Evolutionary conservation across 2,329 filamentous ascomycete genomes (phyloP), one percentile per base, ranked within the genome.

Genomic region (Grosmannia huntii): DNA sequence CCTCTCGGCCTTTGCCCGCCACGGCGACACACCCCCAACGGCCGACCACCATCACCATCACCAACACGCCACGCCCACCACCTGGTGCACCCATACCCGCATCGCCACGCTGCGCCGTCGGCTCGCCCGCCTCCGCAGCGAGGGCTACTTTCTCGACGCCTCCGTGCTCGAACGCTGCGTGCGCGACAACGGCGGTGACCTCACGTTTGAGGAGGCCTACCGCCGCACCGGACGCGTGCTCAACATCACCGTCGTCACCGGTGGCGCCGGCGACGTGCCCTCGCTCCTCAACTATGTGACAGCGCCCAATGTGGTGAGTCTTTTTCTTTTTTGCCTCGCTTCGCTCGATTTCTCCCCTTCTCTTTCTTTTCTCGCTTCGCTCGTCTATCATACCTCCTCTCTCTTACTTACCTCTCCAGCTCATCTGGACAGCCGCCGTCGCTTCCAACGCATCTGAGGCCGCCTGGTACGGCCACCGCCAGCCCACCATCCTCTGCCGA

Each of bases 131-230:
- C 90, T 92, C 66, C 76, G 85, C 55, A 76, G 76, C 46, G 86
- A 91, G 64, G 90, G 90, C 0, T 90, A 95, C 66, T 87, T 96
- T 60, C 78, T 95, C 33, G 90, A 96, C 68, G 83, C 89, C 4
- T 82, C 80, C 48, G 85, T 95, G 11, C 73, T 97, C 52, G 90
- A 95, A 67, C 83, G 91, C 60, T 92, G 89, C 64, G 86, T 96
- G 16, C 81, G 86, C 59, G 83, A 85, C 16, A 95, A 96, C 64
- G 84, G 96, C 16, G 91, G 90, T 11, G 87, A 96, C 65, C 69
- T 95, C 61, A 96, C 91, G 0, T 97, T 97, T 66, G 89, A 95
- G 70, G 92, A 96, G 72, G 92, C 92, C 0, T 96, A 91, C 67
- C 81, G 85, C 56, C 83, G 84, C 61, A 96, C 90, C 46, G 94